Conservation (phyloP, 129 eudicot species). For the Scalesia atractyloides region DNA sequence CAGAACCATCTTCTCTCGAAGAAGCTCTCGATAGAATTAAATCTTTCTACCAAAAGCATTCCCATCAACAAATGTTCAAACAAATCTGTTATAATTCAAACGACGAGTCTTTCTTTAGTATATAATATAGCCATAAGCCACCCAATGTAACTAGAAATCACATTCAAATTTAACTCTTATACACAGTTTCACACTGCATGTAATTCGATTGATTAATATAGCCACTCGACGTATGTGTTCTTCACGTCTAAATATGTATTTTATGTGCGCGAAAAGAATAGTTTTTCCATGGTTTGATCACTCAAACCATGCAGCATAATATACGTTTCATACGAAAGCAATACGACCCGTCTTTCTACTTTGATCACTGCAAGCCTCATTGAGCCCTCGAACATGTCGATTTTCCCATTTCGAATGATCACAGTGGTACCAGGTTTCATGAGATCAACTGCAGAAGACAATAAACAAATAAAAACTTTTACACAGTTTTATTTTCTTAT, state of each 20-base stretch:
- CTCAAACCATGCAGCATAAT: slow-evolving; percentile 10
- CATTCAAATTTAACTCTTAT: not conserved
- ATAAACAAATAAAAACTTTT: not conserved
- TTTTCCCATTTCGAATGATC: slow-evolving; percentile 40
- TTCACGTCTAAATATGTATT: not conserved
- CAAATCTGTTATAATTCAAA: slow-evolving; percentile 3
- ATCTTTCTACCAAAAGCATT: slow-evolving; percentile 59
- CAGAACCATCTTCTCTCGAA: slow-evolving; percentile 69
- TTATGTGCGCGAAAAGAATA: not conserved
- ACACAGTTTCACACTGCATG: not conserved
- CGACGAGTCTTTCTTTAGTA: not conserved
- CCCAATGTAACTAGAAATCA: not conserved
- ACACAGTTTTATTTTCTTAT: slow-evolving; percentile 4
- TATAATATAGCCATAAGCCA: too few relatives aligned
- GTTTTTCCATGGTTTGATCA: not conserved
- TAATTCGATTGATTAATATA: not conserved
- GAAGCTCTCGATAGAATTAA: slow-evolving; percentile 73
- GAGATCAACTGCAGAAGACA: slow-evolving; percentile 36
- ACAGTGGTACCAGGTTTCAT: slow-evolving; percentile 44
- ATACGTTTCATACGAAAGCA: slow-evolving; percentile 4
- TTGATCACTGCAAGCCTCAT: slow-evolving; percentile 44
- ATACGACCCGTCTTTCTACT: slow-evolving; percentile 8
- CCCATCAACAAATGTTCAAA: slow-evolving; percentile 25
- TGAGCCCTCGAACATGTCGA: slow-evolving; percentile 42
- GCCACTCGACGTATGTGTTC: not conserved